These are phyloP conservation scores for Lunasporangiospora selenospora DNA, from an alignment of 192 early-diverging fungal species.

Conservation along the genomic window DNA sequence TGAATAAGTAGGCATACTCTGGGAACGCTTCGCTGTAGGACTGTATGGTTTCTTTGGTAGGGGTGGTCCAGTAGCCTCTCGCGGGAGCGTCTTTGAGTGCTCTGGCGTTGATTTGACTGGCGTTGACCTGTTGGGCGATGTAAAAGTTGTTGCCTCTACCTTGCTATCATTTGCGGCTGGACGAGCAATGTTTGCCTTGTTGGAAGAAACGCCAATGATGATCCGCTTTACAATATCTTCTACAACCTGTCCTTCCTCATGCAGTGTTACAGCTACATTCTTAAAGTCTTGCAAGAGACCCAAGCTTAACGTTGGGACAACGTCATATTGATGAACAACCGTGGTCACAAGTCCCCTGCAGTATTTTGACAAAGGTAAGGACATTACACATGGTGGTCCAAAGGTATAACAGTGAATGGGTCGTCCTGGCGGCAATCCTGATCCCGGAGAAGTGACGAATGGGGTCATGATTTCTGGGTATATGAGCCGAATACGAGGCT, in stretches of 20 bases:
- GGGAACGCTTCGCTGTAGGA: constrained; percentile 15
- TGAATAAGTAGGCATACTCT: constrained; percentile 41
- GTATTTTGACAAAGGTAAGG: constrained; percentile 69
- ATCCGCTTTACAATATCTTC: constrained; percentile 71
- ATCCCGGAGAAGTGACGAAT: constrained; percentile 68
- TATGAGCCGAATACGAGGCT: constrained; percentile 36
- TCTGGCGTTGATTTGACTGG: background rate
- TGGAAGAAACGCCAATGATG: constrained; percentile 51
- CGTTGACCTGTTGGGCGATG: constrained; percentile 5
- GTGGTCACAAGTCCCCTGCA: constrained; percentile 79
- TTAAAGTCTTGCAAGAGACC: constrained; percentile 80
- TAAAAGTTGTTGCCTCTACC: constrained; percentile 11
- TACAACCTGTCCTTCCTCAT: constrained; percentile 63
- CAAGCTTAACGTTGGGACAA: constrained; percentile 78
- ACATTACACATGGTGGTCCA: constrained; percentile 82
- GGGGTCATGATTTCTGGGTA: constrained; percentile 51
- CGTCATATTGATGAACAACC: constrained; percentile 82
- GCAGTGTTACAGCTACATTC: constrained; percentile 70
- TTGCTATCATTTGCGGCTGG: constrained; percentile 18
- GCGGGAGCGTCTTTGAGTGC: background rate
- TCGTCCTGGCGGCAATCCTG: constrained; percentile 72
- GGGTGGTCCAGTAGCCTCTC: too few relatives aligned
- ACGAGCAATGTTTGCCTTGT: constrained; percentile 24
- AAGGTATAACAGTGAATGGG: constrained; percentile 87
- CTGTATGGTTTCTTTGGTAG: constrained; percentile 10